Conservation (phyloP, 208 protist genomes). For the Wallacemonas sp. region DNA sequence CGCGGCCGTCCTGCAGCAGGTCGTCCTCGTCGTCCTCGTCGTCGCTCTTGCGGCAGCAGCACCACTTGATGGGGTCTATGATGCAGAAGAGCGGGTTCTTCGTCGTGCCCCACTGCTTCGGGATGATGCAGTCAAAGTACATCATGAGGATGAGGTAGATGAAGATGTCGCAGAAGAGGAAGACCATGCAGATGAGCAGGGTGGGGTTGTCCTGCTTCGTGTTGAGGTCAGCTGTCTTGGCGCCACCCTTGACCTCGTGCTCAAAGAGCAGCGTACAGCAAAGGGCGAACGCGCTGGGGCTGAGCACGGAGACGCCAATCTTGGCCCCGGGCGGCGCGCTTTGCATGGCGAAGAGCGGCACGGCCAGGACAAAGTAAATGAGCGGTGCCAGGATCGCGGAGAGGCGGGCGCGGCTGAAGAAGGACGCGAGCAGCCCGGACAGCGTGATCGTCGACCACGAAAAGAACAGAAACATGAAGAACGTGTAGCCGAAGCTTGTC, state of each 20-base stretch:
- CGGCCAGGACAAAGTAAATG: slow-evolving; percentile 40
- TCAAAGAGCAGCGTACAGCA: slow-evolving; percentile 25
- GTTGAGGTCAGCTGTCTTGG: slow-evolving; percentile 18
- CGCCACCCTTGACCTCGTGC: slow-evolving; percentile 21
- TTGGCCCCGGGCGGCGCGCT: slow-evolving; percentile 22
- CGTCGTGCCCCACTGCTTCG: slow-evolving; percentile 27
- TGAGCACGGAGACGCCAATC: slow-evolving; percentile 30
- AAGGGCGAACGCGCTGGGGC: slow-evolving; percentile 36
- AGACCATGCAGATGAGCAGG: slow-evolving; percentile 27
- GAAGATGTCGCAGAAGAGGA: slow-evolving; percentile 21
- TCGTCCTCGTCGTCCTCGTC: slow-evolving; percentile 14
- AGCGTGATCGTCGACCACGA: slow-evolving; percentile 35
- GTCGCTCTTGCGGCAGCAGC: slow-evolving; percentile 23
- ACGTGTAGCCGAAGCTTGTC: slow-evolving; percentile 40
- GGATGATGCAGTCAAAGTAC: slow-evolving; percentile 50
- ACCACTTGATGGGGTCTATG: slow-evolving; percentile 21
- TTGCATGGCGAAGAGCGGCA: slow-evolving; percentile 36
- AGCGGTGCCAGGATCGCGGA: slow-evolving; percentile 43
- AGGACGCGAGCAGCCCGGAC: slow-evolving; percentile 36
- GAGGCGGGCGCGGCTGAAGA: slow-evolving; percentile 52
- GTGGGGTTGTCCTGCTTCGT: slow-evolving; percentile 27
- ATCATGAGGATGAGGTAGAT: slow-evolving; percentile 49
- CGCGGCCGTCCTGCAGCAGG: slow-evolving; percentile 14
- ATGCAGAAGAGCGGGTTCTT: slow-evolving; percentile 44
- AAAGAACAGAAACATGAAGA: slow-evolving; percentile 61